phyloP scores from a whole-genome alignment of 1,139 yeast species.

The Scheffersomyces cryptocercus region DNA sequence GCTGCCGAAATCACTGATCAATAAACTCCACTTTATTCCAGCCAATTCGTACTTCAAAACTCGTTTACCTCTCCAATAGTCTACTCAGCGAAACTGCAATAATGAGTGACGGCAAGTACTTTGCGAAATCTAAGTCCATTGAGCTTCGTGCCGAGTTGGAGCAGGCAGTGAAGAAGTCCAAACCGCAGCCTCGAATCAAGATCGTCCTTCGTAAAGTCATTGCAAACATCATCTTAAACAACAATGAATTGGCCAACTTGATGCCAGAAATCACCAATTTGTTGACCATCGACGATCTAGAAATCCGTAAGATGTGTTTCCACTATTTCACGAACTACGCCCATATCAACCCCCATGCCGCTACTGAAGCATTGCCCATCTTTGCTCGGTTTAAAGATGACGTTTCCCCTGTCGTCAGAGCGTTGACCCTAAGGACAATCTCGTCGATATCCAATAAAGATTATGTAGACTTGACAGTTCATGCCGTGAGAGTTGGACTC shows the following conservation, averaged over 20 bases:
- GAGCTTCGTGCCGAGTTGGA: constrained; percentile 60
- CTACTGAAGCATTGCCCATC: constrained; percentile 57
- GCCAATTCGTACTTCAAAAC: too few species aligned
- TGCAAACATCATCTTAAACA: constrained; percentile 83
- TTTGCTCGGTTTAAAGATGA: constrained; percentile 53
- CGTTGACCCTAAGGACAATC: constrained; percentile 64
- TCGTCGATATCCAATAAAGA: constrained; percentile 59
- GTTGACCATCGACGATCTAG: constrained; percentile 66
- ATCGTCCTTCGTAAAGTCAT: constrained; percentile 71
- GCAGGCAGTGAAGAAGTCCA: constrained; percentile 55
- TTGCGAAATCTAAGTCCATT: constrained; percentile 46
- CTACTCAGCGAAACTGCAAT: too few species aligned
- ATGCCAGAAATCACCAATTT: constrained; percentile 67
- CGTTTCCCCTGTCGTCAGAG: constrained; percentile 32
- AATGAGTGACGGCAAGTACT: constrained; percentile 48
- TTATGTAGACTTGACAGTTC: constrained; percentile 40
- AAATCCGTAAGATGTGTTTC: constrained; percentile 68
- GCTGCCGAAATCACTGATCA: too few species aligned
- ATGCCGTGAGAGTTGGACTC: constrained; percentile 32
- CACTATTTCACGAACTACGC: constrained; percentile 65
- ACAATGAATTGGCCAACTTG: constrained; percentile 68
- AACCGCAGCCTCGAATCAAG: constrained; percentile 50
- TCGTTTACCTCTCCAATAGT: too few species aligned
- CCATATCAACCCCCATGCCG: constrained; percentile 50
- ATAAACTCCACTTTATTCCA: too few species aligned